These are phyloP conservation scores for Davidsoniella neocaledoniae DNA, from an alignment of 2,329 filamentous ascomycete genomes.

Conservation along the genomic window DNA sequence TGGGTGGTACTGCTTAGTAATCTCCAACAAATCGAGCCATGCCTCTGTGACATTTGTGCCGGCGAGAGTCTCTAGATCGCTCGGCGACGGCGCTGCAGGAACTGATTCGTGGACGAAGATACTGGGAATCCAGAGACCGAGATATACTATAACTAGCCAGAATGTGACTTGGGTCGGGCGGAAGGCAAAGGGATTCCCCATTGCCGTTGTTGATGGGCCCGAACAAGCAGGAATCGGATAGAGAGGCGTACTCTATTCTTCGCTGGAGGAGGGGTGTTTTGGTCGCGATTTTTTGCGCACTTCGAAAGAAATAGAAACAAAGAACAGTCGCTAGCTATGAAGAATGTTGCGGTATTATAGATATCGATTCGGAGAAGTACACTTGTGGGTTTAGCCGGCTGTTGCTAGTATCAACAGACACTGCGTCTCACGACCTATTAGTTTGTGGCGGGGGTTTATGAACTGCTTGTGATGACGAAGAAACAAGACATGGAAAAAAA, in stretches of 20 bases:
- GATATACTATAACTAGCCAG: constrained; percentile 59
- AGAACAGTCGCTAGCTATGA: neutral
- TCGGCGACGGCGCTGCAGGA: constrained; percentile 39
- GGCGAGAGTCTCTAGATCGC: constrained; percentile 30
- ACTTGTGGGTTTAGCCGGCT: too few relatives aligned
- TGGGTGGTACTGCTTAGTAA: constrained; percentile 66
- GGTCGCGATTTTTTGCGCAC: too few relatives aligned
- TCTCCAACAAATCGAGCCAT: constrained; percentile 63
- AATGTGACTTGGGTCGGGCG: constrained; percentile 66
- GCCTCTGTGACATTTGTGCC: constrained; percentile 73
- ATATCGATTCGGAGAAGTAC: too few relatives aligned
- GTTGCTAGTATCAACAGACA: too few relatives aligned
- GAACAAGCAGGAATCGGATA: neutral
- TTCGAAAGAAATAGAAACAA: neutral
- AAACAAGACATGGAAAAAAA: too few relatives aligned
- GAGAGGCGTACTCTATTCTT: neutral
- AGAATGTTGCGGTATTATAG: too few relatives aligned
- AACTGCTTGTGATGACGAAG: too few relatives aligned
- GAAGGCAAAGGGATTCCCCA: constrained; percentile 52
- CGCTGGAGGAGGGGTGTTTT: neutral
- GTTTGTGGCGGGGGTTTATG: too few relatives aligned
- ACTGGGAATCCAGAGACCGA: constrained; percentile 57
- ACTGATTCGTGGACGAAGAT: constrained; percentile 62
- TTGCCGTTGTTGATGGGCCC: neutral
- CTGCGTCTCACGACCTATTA: too few relatives aligned